Percentiles rank a stretch among this genome's conserved stretches.
Conservation (phyloP, 2,329 filamentous ascomycete genomes). For the Penicillium crustosum region DNA sequence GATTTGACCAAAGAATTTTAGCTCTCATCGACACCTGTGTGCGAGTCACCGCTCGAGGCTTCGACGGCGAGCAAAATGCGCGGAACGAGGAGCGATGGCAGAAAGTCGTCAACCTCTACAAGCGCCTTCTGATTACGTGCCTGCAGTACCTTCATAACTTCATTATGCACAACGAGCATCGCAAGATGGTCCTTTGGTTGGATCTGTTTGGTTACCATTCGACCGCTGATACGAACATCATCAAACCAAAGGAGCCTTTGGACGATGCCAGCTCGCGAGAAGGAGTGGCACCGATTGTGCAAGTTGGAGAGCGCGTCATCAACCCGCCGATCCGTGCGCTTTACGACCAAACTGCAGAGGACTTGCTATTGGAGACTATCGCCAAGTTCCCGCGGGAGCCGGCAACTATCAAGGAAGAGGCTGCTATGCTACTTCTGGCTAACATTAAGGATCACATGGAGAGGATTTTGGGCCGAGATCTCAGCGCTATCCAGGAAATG, state of each 20-base stretch:
- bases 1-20: conserved; percentile 62
- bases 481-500: conserved; percentile 48
- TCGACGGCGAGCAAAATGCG: conserved; percentile 62
- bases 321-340: conserved; percentile 44
- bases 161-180: conserved; percentile 64
- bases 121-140: conserved; percentile 64
- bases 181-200: conserved; percentile 65
- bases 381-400: conserved; percentile 46
- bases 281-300: conserved; percentile 45
- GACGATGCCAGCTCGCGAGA: conserved; percentile 39
- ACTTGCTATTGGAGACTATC: conserved; percentile 45
- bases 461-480: conserved; percentile 44
- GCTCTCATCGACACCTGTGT: conserved; percentile 64
- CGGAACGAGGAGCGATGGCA: conserved; percentile 66
- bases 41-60: conserved; percentile 62
- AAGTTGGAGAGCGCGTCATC: conserved; percentile 43
- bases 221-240: conserved; percentile 47
- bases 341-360: conserved; percentile 47
- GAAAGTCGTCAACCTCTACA: conserved; percentile 64
- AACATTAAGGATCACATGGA: conserved; percentile 53
- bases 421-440: conserved; percentile 48
- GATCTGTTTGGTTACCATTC: conserved; percentile 62
- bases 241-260: conserved; percentile 44
- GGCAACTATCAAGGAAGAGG: conserved; percentile 48
- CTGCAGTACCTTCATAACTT: conserved; percentile 68